phyloP scores from a whole-genome alignment of 805 yeast species.

The Ogataea ganodermae region DNA sequence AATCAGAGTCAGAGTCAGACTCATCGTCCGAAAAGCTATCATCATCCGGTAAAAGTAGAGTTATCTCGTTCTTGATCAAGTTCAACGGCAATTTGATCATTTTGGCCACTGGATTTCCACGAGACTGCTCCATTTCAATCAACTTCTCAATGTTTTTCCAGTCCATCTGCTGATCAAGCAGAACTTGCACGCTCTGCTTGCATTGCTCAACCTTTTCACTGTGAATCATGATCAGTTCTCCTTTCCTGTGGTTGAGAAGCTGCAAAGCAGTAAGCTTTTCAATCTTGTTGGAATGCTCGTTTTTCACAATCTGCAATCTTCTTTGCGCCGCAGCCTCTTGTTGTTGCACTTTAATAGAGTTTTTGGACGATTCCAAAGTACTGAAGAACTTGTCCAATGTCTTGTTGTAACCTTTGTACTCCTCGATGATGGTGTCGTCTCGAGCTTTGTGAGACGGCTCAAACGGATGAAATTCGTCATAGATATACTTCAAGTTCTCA shows the following conservation, averaged over 20 bases:
- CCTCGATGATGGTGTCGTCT: constrained; percentile 40
- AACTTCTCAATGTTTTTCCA: constrained; percentile 87
- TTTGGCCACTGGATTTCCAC: constrained; percentile 65
- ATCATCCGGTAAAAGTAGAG: constrained; percentile 50
- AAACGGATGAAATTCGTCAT: constrained; percentile 59
- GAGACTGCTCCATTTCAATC: constrained; percentile 65
- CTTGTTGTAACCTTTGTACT: constrained; percentile 67
- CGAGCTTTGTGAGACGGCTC: constrained; percentile 40
- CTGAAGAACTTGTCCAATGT: constrained; percentile 86
- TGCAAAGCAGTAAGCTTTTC: constrained; percentile 65
- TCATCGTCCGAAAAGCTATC: constrained; percentile 39
- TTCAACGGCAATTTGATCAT: constrained; percentile 68
- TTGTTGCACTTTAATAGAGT: constrained; percentile 70
- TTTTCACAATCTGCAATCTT: constrained; percentile 71
- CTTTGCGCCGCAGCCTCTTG: constrained; percentile 76
- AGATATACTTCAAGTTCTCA: constrained; percentile 42
- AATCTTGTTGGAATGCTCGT: constrained; percentile 71
- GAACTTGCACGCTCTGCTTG: constrained; percentile 60
- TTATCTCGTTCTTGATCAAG: constrained; percentile 66
- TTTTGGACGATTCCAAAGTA: constrained; percentile 78
- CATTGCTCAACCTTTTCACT: constrained; percentile 75
- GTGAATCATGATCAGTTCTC: constrained; percentile 68
- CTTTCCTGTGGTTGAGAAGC: constrained; percentile 62
- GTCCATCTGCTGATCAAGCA: constrained; percentile 85
- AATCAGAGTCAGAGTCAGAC: constrained; percentile 34